A percentile compares a stretch with the other conserved stretches of the same genome.
Evolutionary conservation across 2,329 filamentous ascomycete species (phyloP).

Genomic region (Penicillium verrucosum): DNA sequence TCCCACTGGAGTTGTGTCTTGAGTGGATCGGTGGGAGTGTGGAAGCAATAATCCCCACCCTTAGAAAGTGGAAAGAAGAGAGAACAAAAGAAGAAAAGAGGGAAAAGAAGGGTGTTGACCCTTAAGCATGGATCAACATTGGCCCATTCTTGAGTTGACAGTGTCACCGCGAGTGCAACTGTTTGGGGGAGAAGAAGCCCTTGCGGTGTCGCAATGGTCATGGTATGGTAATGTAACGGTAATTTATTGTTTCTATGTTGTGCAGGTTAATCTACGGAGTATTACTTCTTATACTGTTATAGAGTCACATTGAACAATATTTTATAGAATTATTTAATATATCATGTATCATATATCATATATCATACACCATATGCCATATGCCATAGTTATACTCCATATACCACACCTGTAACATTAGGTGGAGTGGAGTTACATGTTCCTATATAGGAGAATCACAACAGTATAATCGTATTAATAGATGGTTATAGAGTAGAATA

Average conservation of each 20-base stretch:
- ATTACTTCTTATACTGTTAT: not conserved
- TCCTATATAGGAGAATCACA: not conserved
- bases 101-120: conserved; percentile 2
- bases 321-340: not conserved
- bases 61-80: not conserved
- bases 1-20: conserved; percentile 24
- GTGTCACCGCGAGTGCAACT: conserved; percentile 26
- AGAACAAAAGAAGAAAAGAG: not conserved
- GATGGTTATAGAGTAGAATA: not conserved
- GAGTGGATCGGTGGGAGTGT: conserved; percentile 18
- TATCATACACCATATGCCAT: too few relatives aligned
- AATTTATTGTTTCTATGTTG: conserved; percentile 1
- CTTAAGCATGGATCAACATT: conserved; percentile 29
- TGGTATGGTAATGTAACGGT: conserved; percentile 14
- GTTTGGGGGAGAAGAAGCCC: conserved; percentile 17
- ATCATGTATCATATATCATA: not conserved
- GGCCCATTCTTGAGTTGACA: conserved; percentile 25
- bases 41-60: conserved; percentile 13
- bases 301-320: not conserved
- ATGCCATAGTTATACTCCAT: not conserved
- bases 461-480: not conserved
- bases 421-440: not conserved
- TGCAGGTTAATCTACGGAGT: not conserved
- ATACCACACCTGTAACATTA: not conserved
- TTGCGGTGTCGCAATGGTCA: conserved; percentile 24